These are phyloP conservation scores for Talaromyces verruculosus DNA, from an alignment of 2,329 filamentous ascomycete genomes.

Conservation along the genomic window DNA sequence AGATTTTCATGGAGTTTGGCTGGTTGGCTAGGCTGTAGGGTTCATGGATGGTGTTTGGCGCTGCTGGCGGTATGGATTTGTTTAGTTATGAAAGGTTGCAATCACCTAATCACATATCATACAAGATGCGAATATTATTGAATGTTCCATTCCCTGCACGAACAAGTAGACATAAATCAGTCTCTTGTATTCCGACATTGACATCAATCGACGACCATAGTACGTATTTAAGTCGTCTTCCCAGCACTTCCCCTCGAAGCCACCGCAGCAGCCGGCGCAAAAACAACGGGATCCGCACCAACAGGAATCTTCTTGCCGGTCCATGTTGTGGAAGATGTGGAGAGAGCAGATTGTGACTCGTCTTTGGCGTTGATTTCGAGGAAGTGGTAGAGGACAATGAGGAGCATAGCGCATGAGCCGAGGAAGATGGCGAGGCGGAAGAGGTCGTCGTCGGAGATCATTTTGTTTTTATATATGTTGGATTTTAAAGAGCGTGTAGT, in stretches of 20 bases:
- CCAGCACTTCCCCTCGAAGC: slow-evolving; percentile 13
- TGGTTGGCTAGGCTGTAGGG: neutral
- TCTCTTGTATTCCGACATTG: neutral
- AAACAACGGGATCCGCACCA: slow-evolving; percentile 17
- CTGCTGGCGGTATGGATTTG: neutral
- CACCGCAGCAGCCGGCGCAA: slow-evolving; percentile 19
- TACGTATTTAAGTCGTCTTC: slow-evolving; percentile 7
- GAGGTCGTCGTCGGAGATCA: slow-evolving; percentile 93
- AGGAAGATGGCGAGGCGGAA: slow-evolving; percentile 92
- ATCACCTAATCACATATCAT: neutral
- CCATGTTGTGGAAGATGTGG: neutral
- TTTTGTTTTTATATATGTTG: slow-evolving; percentile 41
- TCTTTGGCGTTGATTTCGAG: slow-evolving; percentile 87
- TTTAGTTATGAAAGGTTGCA: neutral
- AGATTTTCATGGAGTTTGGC: neutral
- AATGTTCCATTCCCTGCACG: neutral
- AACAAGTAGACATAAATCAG: neutral
- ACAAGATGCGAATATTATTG: neutral
- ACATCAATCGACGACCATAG: neutral
- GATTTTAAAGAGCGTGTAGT: neutral
- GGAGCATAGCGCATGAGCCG: slow-evolving; percentile 81
- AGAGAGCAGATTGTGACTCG: slow-evolving; percentile 11
- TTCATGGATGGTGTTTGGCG: slow-evolving; percentile 7
- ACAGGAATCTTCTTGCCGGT: slow-evolving; percentile 21
- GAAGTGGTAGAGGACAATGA: slow-evolving; percentile 95